A percentile compares a stretch with the other conserved stretches of the same genome.
Evolutionary conservation across 345 rosid genomes (phyloP).

Genomic region (Ceriops zippeliana): DNA sequence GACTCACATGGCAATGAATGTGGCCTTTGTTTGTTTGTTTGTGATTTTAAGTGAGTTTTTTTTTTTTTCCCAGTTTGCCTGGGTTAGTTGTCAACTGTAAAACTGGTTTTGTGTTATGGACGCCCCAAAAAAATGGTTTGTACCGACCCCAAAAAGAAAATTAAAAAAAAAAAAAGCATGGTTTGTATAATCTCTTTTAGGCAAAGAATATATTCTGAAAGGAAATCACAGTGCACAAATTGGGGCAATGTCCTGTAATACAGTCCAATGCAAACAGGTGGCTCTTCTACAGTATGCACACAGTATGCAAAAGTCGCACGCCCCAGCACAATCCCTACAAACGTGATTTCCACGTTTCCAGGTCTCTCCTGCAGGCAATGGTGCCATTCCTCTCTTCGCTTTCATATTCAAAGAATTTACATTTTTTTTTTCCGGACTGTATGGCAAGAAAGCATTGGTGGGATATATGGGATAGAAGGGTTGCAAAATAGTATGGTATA

Average conservation of each 20-base stretch:
- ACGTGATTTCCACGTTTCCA: slow-evolving; percentile 4
- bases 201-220: slow-evolving; percentile 10
- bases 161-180: too few relatives aligned
- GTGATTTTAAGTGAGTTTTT: background rate
- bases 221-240: background rate
- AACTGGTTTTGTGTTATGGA: too few relatives aligned
- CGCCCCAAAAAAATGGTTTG: too few relatives aligned
- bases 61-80: background rate
- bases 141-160: too few relatives aligned
- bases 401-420: background rate
- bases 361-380: too few relatives aligned
- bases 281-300: background rate
- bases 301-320: background rate
- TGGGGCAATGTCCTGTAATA: slow-evolving; percentile 3
- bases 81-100: too few relatives aligned
- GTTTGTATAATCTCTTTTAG: background rate
- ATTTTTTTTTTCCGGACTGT: too few relatives aligned
- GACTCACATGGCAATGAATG: slow-evolving; percentile 1
- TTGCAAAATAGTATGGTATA: too few relatives aligned
- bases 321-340: slow-evolving; percentile 1
- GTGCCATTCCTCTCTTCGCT: background rate
- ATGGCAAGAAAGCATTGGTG: too few relatives aligned
- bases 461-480: too few relatives aligned
- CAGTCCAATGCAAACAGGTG: slow-evolving; percentile 9
- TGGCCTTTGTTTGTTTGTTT: too few relatives aligned